These are phyloP conservation scores for Pichia kluyveri DNA, from an alignment of 805 yeast species.

Conservation along the genomic window DNA sequence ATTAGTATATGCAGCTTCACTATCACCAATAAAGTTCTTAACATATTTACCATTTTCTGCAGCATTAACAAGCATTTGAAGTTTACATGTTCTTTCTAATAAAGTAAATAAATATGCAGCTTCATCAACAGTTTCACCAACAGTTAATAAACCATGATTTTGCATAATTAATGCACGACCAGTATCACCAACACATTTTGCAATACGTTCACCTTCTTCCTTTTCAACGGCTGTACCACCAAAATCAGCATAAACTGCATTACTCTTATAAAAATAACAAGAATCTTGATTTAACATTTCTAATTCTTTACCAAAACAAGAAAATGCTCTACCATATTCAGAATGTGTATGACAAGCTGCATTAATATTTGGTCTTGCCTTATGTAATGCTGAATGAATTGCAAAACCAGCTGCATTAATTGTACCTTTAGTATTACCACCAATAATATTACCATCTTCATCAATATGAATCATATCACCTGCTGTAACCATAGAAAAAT, in stretches of 20 bases:
- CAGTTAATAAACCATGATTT: slow-evolving; percentile 67
- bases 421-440: slow-evolving; percentile 28
- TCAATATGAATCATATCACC: slow-evolving; percentile 59
- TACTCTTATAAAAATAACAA: slow-evolving; percentile 56
- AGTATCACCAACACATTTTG: slow-evolving; percentile 50
- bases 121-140: slow-evolving; percentile 62
- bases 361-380: slow-evolving; percentile 57
- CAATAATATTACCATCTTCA: slow-evolving; percentile 55
- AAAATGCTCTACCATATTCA: slow-evolving; percentile 53
- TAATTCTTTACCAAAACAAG: slow-evolving; percentile 54
- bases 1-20: slow-evolving; percentile 60
- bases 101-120: slow-evolving; percentile 45
- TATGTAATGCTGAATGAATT: slow-evolving; percentile 59
- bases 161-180: slow-evolving; percentile 47
- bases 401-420: slow-evolving; percentile 66
- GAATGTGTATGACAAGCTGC: slow-evolving; percentile 72
- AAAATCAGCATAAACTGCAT: slow-evolving; percentile 56
- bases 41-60: slow-evolving; percentile 30
- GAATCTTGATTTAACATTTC: slow-evolving; percentile 79
- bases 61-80: slow-evolving; percentile 55
- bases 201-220: slow-evolving; percentile 54
- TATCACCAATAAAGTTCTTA: slow-evolving; percentile 41
- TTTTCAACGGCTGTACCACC: slow-evolving; percentile 72
- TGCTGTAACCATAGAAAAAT: slow-evolving; percentile 52
- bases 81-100: slow-evolving; percentile 56